phyloP scores from a whole-genome alignment of 257 asterid genomes.

The Lantana camara region DNA sequence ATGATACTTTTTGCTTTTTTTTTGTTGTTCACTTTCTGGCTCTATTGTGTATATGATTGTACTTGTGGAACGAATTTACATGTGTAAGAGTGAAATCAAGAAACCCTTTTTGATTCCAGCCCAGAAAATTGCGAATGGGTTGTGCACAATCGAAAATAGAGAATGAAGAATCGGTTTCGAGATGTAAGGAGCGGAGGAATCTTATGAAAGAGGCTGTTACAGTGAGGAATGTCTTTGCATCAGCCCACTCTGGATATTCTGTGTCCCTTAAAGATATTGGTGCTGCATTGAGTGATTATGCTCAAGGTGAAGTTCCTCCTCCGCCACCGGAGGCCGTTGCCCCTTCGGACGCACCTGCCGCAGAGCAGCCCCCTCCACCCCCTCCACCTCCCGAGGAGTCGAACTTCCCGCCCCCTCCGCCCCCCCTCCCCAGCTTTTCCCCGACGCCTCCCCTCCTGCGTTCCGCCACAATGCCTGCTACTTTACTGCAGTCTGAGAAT shows the following conservation, averaged over 20 bases:
- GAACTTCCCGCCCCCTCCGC: conserved; percentile 81
- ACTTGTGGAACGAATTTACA: neutral
- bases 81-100: conserved; percentile 25
- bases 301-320: conserved; percentile 82
- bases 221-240: conserved; percentile 87
- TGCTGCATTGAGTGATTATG: conserved; percentile 91
- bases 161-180: conserved; percentile 87
- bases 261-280: conserved; percentile 85
- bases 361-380: conserved; percentile 67
- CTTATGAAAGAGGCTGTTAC: conserved; percentile 81
- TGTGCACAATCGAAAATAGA: conserved; percentile 91
- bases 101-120: conserved; percentile 30
- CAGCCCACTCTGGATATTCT: conserved; percentile 88
- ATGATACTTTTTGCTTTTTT: too few species aligned
- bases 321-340: conserved; percentile 40
- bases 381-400: conserved; percentile 63
- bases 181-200: conserved; percentile 90
- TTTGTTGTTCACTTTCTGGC: neutral
- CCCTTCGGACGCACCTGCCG: conserved; percentile 38
- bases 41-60: neutral
- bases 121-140: conserved; percentile 52
- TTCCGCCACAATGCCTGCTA: conserved; percentile 83
- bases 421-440: conserved; percentile 83
- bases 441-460: conserved; percentile 77
- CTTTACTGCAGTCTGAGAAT: conserved; percentile 40